Conservation (phyloP, 2,329 filamentous ascomycete species). For the Penicillium sp. region DNA sequence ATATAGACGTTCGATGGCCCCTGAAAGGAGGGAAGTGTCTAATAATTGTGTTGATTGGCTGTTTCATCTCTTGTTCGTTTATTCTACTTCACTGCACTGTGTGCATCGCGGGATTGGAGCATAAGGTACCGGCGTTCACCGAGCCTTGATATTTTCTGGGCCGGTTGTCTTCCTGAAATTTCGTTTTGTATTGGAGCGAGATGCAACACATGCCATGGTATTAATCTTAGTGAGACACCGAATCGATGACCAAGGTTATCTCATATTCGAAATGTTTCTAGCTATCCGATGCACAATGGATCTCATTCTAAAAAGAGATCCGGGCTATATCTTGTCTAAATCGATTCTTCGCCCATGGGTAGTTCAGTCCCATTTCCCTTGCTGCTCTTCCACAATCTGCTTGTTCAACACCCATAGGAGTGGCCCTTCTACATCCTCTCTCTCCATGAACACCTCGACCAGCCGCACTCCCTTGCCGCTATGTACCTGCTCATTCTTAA, state of each 20-base stretch:
- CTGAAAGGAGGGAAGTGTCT: slow-evolving; percentile 6
- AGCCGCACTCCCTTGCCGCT: slow-evolving; percentile 42
- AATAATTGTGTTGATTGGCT: slow-evolving; percentile 6
- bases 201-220: slow-evolving; percentile 10
- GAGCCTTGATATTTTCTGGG: slow-evolving; percentile 7
- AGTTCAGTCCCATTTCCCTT: not conserved
- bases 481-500: slow-evolving; percentile 37
- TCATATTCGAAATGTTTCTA: too few species aligned
- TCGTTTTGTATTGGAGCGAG: slow-evolving; percentile 15
- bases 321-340: too few species aligned
- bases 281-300: too few species aligned
- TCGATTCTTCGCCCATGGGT: not conserved
- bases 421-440: slow-evolving; percentile 37
- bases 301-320: too few species aligned
- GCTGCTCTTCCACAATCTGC: slow-evolving; percentile 30
- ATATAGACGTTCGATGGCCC: slow-evolving; percentile 16
- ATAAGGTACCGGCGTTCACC: slow-evolving; percentile 25
- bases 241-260: not conserved
- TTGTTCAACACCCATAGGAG: slow-evolving; percentile 33
- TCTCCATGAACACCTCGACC: slow-evolving; percentile 44
- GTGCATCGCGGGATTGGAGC: slow-evolving; percentile 24
- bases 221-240: slow-evolving; percentile 19
- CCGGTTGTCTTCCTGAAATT: slow-evolving; percentile 8
- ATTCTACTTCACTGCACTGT: slow-evolving; percentile 17
- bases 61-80: slow-evolving; percentile 9